Conservation (phyloP, 352 stramenopile species). For the Globisporangium echinulatum region DNA sequence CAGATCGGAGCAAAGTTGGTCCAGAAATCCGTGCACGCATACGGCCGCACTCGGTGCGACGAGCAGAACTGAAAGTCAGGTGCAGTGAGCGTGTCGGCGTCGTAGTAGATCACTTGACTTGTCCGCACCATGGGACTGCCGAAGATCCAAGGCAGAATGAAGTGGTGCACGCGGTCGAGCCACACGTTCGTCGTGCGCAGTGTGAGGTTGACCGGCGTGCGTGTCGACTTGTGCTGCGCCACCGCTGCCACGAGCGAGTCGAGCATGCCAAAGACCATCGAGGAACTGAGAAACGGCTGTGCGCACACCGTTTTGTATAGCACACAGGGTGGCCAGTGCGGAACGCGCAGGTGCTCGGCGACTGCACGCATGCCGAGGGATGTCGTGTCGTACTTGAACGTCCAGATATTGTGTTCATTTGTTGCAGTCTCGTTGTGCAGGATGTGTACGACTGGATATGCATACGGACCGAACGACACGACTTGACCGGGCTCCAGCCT, state of each 20-base stretch:
- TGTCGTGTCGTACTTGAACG: conserved; percentile 17
- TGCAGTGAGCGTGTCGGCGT: background rate
- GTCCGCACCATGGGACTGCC: conserved; percentile 5
- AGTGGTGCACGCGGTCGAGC: conserved; percentile 17
- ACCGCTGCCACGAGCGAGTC: conserved; percentile 6
- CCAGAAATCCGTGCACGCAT: conserved; percentile 5
- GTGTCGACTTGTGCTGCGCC: background rate
- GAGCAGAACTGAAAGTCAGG: conserved; percentile 5
- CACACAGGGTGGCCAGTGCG: conserved; percentile 7
- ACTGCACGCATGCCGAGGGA: conserved; percentile 9
- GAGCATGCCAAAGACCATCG: conserved; percentile 6
- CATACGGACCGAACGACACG: conserved; percentile 5
- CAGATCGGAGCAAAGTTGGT: conserved; percentile 5
- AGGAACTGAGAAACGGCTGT: background rate
- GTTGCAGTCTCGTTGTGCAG: background rate
- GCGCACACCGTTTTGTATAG: conserved; percentile 7
- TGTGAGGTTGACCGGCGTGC: background rate
- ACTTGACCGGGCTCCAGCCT: background rate
- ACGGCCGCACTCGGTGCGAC: conserved; percentile 4
- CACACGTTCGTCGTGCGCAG: conserved; percentile 7
- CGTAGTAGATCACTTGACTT: conserved; percentile 15
- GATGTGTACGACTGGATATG: conserved; percentile 2
- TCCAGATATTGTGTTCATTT: conserved; percentile 1
- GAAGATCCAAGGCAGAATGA: conserved; percentile 20
- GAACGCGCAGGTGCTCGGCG: conserved; percentile 5